Percentiles rank a stretch among this genome's conserved stretches.
Evolutionary conservation across 2,329 filamentous ascomycete species (phyloP).

Genomic region (Ophiostoma himal-ulmi): DNA sequence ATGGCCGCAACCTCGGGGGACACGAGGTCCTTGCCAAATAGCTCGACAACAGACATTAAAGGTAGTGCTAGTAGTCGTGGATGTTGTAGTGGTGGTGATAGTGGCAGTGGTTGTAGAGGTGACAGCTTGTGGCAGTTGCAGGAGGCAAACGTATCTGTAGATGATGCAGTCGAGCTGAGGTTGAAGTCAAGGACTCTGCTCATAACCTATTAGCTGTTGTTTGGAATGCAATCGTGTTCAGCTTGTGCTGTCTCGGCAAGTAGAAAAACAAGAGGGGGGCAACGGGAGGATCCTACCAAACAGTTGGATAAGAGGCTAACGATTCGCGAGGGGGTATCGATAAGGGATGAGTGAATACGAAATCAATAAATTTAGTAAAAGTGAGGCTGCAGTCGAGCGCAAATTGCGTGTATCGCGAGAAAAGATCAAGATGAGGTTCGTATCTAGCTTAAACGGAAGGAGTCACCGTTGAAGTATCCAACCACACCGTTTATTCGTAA

Average conservation of each 20-base stretch:
- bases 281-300: constrained; percentile 5
- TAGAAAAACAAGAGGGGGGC: constrained; percentile 10
- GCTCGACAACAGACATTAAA: constrained; percentile 47
- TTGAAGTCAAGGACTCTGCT: neutral
- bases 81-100: neutral
- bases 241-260: neutral
- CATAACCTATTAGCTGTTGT: neutral
- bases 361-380: neutral
- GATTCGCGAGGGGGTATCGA: constrained; percentile 1
- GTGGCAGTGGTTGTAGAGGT: no score
- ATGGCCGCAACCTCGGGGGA: constrained; percentile 64
- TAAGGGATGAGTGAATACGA: neutral
- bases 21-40: constrained; percentile 74
- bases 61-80: neutral
- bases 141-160: neutral
- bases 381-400: neutral
- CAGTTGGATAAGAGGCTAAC: neutral
- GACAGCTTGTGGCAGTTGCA: neutral
- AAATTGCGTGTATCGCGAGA: neutral
- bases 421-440: neutral
- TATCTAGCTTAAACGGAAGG: neutral
- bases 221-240: neutral
- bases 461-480: neutral
- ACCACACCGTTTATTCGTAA: neutral
- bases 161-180: neutral